Evolutionary conservation across 345 rosid genomes (phyloP), one percentile per base, ranked within the genome.

Genomic region (Kandelia obovata): DNA sequence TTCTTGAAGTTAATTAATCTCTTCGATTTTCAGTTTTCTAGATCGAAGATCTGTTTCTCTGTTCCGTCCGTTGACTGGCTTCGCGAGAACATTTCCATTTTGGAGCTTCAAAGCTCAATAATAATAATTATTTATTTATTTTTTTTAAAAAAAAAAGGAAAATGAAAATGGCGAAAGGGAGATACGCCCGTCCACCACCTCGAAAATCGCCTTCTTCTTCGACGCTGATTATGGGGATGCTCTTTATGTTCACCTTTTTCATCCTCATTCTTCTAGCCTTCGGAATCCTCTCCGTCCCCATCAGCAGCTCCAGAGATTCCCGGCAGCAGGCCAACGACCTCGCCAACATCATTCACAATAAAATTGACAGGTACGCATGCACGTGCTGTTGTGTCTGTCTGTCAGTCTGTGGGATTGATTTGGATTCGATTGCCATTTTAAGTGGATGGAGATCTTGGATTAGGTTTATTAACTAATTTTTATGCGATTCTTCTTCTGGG

Each of bases 251-350:
- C 79, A 85, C 95, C 25, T 82, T 89, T 79, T 82, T 82, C 56
- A 81, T 85, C 64, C 71, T 86, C 73, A 79, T 92, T 72, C 96
- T 92, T 58, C 91, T 94, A 34, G 83, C 83, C 5, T 81, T 91
- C 53, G 95, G 96, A 17, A 84, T 89, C 62, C 77, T 87, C 78
- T 89, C 91, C 34, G 72, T 91, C 60, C 95, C 97, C 11, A 86
- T 82, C 67, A 75, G 65, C 10, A 66, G 67, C 72, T 79, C 86
- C 67, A 75, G 65, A 6, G 85, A 66, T 68, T 81, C 85, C 13
- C 19, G 59, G 20, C 76, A 71, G 60, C 82, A 80, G 64, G 84
- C 95, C 28, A 83, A 89, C 78, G 98, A 91, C 84, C 87, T 88
- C 81, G 85, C 77, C 87, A 82, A 91, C 57, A 83, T 94, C 31